Evolutionary conservation across 2,329 filamentous ascomycete genomes (phyloP), one percentile per base, ranked within the genome.

Genomic region (Alternaria sp.): DNA sequence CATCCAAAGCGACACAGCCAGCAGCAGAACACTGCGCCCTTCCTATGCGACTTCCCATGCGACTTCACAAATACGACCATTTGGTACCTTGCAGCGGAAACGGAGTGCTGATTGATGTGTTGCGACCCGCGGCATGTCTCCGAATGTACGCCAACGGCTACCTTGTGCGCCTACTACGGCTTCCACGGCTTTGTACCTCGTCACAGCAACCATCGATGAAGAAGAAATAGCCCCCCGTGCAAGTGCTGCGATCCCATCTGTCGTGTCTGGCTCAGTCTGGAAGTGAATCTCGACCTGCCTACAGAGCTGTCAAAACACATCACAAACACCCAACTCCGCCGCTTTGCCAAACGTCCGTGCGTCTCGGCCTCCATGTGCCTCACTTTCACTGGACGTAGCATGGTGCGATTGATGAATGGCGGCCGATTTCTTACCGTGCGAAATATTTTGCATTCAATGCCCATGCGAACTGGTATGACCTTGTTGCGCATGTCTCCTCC

Each of bases 311-410:
- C 44, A 42, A 21, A 29, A 17, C 31, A 13, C 13, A 37, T 33
- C 46, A 31, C 50, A 39, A 4, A 28, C 17, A 17, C 17, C n/a
- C 34, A 40, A 42, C 48, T 44, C 33, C 49, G 45, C 26, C 29
- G 21, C 48, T 31, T 34, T 48, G 44, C 44, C 44, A 48, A 48
- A 13, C 31, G 31, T 48, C 44, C 13, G 44, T 48, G 33, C 49
- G 23, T 31, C 51, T 54, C 48, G 24, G 51, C 44, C 34, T 34
- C 17, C 51, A 29, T 33, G n/a, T 36, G 54, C 55, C 55, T 58
- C 55, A 58, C 55, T 58, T 54, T 53, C 51, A 39, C 29, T 49
- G 29, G 21, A 31, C 54, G 51, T 51, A 33, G 54, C 44, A 39
- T 42, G 21, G 51, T 26, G 26, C 11, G 26, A 24, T 54, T 31